Conservation (phyloP, 371 early-diverging fungal genomes). For the Rhizopus sp. region DNA sequence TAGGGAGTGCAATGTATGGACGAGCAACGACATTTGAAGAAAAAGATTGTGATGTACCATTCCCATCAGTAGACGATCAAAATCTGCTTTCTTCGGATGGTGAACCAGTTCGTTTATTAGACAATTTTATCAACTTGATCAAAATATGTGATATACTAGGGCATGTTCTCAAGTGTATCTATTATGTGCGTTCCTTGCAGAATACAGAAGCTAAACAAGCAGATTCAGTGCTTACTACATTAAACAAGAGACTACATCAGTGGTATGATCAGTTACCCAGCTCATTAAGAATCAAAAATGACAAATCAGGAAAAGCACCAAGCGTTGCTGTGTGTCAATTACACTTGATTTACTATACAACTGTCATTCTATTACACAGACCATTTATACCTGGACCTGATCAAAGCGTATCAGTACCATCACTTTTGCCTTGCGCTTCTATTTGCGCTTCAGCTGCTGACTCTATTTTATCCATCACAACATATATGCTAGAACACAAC, state of each 20-base stretch:
- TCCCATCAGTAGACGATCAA: constrained; percentile 50
- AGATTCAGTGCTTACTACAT: constrained; percentile 35
- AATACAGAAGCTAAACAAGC: constrained; percentile 32
- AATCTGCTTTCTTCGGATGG: constrained; percentile 18
- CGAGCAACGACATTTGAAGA: constrained; percentile 47
- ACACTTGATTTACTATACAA: constrained; percentile 37
- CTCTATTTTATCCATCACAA: constrained; percentile 45
- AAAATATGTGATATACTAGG: constrained; percentile 47
- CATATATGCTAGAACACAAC: constrained; percentile 33
- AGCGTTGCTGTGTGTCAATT: constrained; percentile 33
- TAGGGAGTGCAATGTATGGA: constrained; percentile 44
- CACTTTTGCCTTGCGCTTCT: constrained; percentile 41
- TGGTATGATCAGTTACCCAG: constrained; percentile 50
- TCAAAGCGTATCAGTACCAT: constrained; percentile 19
- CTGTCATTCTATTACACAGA: constrained; percentile 35
- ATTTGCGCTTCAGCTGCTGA: constrained; percentile 53
- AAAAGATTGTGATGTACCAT: constrained; percentile 49
- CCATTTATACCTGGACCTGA: constrained; percentile 34
- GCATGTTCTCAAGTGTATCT: constrained; percentile 45
- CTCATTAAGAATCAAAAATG: constrained; percentile 5
- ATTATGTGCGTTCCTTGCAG: constrained; percentile 40
- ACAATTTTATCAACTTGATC: constrained; percentile 39
- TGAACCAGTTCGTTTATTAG: constrained; percentile 27
- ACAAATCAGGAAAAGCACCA: constrained; percentile 9
- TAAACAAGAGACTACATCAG: constrained; percentile 40